Evolutionary conservation across 305 asterid genomes (phyloP), one percentile per base, ranked within the genome.

Genomic region (Fraxinus platypoda): DNA sequence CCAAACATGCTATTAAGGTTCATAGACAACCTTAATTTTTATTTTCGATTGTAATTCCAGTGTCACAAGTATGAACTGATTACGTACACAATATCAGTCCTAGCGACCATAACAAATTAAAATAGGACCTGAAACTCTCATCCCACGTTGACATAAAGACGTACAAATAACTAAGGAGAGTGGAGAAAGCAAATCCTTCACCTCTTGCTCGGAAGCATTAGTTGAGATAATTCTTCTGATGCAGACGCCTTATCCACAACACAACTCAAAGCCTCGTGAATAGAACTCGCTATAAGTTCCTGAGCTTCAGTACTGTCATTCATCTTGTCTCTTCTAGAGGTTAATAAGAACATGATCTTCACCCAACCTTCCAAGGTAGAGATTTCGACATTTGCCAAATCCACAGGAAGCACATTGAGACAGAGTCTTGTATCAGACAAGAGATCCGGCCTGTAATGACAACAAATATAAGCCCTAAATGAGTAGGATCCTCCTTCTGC

Each of bases 391-490:
- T 66, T 26, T 12, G 35, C 74, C 3, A 66, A 26, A 25, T 26
- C n/a, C 4, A 66, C 35, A 26, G 91, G 86, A 4, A 49, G 21
- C 59, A 49, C 6, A 49, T 4, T 15, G 59, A 49, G 59, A 49
- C 21, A 46, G 0, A 2, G 35, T 25, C 35, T 66, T 66, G 74
- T 66, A 41, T 88, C 89, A 46, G 87, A 77, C 76, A 91, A 75
- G 75, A 93, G 89, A 43, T 90, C 90, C 0, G 93, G 90, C 78
- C 89, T 84, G 83, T 90, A 91, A 25, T 90, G 94, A 64, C 97
- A 95, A 89, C 98, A 95, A 78, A 95, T 84, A 21, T 94, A 89
- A 64, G 95, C 97, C 81, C 76, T 89, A 49, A 90, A 78, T 76
- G 85, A 81, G 83, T 83, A 77, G 2, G 90, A 82, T 26, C 89